Evolutionary conservation across 208 protist species (phyloP), one percentile per base, ranked within the genome.

Genomic region (Leishmania guyanensis): DNA sequence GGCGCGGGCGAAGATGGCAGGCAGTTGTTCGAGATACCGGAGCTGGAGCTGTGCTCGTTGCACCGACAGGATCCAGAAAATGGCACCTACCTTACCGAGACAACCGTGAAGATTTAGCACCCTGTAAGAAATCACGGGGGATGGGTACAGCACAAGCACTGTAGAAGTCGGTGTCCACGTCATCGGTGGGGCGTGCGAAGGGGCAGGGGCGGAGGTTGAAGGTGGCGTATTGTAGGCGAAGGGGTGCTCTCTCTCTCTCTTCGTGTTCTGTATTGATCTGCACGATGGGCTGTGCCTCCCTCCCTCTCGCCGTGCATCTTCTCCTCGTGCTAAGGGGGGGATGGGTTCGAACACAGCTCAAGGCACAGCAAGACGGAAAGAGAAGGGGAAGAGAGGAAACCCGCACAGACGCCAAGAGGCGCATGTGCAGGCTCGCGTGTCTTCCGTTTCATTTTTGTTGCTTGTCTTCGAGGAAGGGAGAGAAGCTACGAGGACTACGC

Each of bases 21-120:
- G 50, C 78, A 81, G 64, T 48, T 65, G 20, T 88, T 88, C 54
- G 75, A 83, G 65, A 69, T 88, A 14, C 50, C 75, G 16, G 78
- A 81, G 33, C 65, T 91, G 54, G 88, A 91, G 81, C 82, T 91
- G 72, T 88, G 84, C 74, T 72, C 79, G 36, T 74, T 81, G 68
- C 79, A 53, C 5, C 39, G 65, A 20, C 71, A 81, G 1, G 82
- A 85, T 54, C 53, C 65, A 10, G 83, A 87, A 39, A 82, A 79
- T 10, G 77, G 84, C 29, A 76, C 75, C 14, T 87, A 88, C 81
- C 16, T 84, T n/a, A 86, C 83, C 1, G 88, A 89, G 54, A 73
- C 86, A 22, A 68, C 77, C 5, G 79, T 89, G 20, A 72, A 76
- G 46, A 62, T 89, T 5, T 89, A 79, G 64, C 56, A 10, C n/a